Conservation (phyloP, 257 asterid species). For the Gardenia jasminoides region DNA sequence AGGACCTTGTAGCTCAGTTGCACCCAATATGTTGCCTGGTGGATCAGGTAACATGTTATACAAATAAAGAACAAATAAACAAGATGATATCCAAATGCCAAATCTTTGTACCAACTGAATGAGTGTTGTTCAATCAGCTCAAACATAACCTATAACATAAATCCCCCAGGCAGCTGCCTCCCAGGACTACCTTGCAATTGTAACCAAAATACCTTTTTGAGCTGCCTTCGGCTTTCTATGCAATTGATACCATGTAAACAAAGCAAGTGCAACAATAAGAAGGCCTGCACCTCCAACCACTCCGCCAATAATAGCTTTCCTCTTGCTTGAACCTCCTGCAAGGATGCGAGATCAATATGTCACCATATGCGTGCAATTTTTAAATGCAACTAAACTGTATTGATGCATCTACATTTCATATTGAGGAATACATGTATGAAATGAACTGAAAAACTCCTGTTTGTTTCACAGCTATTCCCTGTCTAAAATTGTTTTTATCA, state of each 20-base stretch:
- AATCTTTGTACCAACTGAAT: neutral
- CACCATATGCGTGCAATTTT: neutral
- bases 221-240: slow-evolving; percentile 43
- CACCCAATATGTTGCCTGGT: slow-evolving; percentile 61
- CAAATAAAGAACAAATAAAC: neutral
- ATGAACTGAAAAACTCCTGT: neutral
- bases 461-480: neutral
- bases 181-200: neutral
- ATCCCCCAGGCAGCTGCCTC: neutral
- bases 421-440: neutral
- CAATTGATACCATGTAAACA: slow-evolving; percentile 46
- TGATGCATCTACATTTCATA: neutral
- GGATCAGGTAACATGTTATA: neutral
- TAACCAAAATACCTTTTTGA: slow-evolving; percentile 36
- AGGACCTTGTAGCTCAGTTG: slow-evolving; percentile 79
- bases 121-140: neutral
- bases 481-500: neutral
- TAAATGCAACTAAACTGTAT: neutral
- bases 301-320: slow-evolving; percentile 62
- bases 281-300: slow-evolving; percentile 68
- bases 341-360: slow-evolving; percentile 8
- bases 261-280: slow-evolving; percentile 41
- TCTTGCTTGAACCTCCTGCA: slow-evolving; percentile 62
- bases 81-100: neutral
- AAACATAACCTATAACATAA: neutral